phyloP scores from a whole-genome alignment of 1,284 basidiomycete species.

The Papiliotrema flavescens region DNA sequence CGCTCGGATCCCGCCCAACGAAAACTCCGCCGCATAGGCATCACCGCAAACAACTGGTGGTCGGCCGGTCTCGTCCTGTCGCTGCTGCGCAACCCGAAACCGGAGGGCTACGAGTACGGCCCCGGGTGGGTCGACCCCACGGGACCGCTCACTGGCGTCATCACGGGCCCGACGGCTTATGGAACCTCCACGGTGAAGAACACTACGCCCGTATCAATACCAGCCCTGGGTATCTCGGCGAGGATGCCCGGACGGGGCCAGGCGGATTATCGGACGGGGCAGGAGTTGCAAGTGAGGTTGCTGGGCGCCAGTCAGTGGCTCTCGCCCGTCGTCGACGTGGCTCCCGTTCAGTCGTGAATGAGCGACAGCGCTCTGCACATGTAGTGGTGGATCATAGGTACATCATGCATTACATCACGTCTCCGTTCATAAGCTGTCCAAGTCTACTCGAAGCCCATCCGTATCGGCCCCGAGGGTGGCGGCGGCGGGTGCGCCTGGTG shows the following conservation, averaged over 20 bases:
- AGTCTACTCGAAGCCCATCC: constrained; percentile 35
- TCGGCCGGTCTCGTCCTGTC: constrained; percentile 15
- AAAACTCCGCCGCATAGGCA: constrained; percentile 17
- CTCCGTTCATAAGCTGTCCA: not conserved
- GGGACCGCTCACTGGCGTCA: constrained; percentile 13
- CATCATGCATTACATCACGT: too few species aligned
- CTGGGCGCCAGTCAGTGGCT: constrained; percentile 20
- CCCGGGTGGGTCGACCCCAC: constrained; percentile 16
- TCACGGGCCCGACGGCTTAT: constrained; percentile 13
- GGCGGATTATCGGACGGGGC: constrained; percentile 17
- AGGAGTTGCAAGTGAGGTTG: constrained; percentile 26
- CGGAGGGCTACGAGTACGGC: constrained; percentile 6
- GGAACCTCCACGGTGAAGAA: constrained; percentile 2
- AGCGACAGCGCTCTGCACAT: too few species aligned
- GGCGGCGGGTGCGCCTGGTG: constrained; percentile 14
- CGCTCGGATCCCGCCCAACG: constrained; percentile 17
- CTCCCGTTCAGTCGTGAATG: constrained; percentile 1
- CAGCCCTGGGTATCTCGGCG: constrained; percentile 15
- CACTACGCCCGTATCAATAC: constrained; percentile 17
- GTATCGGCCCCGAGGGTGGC: constrained; percentile 39
- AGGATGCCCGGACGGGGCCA: constrained; percentile 8
- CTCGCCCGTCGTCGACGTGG: constrained; percentile 16
- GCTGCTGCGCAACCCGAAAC: constrained; percentile 1
- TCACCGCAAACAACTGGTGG: constrained; percentile 28
- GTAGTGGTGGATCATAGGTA: too few species aligned